These are phyloP conservation scores for Leccinum subrobustum DNA, from an alignment of 1,284 basidiomycete species.

Conservation along the genomic window DNA sequence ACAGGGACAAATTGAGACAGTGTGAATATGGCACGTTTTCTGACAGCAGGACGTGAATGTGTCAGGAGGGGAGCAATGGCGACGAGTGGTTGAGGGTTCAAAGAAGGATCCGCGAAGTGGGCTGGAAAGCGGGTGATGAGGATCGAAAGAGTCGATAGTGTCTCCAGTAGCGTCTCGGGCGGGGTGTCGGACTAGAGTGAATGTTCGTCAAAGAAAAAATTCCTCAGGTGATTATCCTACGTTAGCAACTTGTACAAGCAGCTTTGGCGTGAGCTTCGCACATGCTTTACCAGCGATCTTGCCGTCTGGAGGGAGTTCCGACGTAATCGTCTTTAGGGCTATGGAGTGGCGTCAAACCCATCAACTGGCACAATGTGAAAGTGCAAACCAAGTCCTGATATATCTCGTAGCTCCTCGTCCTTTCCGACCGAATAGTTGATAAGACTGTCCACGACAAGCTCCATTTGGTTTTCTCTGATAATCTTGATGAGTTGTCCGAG, in stretches of 20 bases:
- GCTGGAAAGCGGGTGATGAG: constrained; percentile 85
- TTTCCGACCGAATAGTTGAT: constrained; percentile 82
- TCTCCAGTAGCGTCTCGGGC: constrained; percentile 85
- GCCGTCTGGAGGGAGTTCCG: constrained; percentile 81
- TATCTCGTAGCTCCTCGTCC: constrained; percentile 90
- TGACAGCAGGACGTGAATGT: constrained; percentile 78
- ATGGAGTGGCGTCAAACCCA: constrained; percentile 10
- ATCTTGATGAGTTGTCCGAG: constrained; percentile 87
- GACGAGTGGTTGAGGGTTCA: constrained; percentile 60
- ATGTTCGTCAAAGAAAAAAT: constrained; percentile 14
- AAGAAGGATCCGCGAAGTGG: constrained; percentile 57
- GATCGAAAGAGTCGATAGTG: constrained; percentile 88
- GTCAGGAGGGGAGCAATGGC: constrained; percentile 77
- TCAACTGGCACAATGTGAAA: background rate
- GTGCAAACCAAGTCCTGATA: constrained; percentile 82
- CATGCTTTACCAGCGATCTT: constrained; percentile 80
- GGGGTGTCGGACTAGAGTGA: constrained; percentile 59
- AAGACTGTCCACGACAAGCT: constrained; percentile 82
- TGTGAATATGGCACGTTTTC: constrained; percentile 87
- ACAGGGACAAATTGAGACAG: constrained; percentile 79
- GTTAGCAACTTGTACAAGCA: constrained; percentile 74
- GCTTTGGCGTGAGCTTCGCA: constrained; percentile 82
- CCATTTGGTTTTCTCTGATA: constrained; percentile 80
- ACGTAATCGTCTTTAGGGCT: constrained; percentile 94
- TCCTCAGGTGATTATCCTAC: constrained; percentile 42